A percentile compares a stretch with the other conserved stretches of the same genome.
Evolutionary conservation across 495 filamentous ascomycete genomes (phyloP).

Genomic region (Pseudevernia furfuracea): DNA sequence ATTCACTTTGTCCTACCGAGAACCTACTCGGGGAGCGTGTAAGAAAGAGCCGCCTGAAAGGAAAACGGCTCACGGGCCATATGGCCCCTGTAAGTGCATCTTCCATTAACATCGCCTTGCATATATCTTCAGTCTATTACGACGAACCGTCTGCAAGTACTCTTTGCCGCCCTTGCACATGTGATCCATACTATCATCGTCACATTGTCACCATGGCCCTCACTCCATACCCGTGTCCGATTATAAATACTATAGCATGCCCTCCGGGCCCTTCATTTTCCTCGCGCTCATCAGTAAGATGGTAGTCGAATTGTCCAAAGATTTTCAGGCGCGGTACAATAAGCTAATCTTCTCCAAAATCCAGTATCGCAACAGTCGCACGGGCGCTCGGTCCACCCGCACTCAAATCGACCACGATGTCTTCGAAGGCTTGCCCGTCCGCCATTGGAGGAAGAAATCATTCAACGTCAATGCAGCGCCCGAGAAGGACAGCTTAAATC

Average conservation of each 20-base stretch:
- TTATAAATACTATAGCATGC: background rate
- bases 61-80: background rate
- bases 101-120: slow-evolving; percentile 13
- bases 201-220: background rate
- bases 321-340: slow-evolving; percentile 9
- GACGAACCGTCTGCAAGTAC: slow-evolving; percentile 15
- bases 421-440: slow-evolving; percentile 87
- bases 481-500: slow-evolving; percentile 39
- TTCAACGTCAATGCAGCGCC: slow-evolving; percentile 62
- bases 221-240: background rate
- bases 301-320: slow-evolving; percentile 11
- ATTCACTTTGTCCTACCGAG: background rate
- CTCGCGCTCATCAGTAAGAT: background rate
- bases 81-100: slow-evolving; percentile 20
- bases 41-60: background rate
- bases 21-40: background rate
- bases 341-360: slow-evolving; percentile 12
- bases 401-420: slow-evolving; percentile 84
- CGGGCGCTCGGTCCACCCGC: slow-evolving; percentile 61
- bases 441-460: slow-evolving; percentile 74
- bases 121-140: slow-evolving; percentile 9
- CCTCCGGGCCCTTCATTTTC: background rate
- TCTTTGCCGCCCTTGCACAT: slow-evolving; percentile 12
- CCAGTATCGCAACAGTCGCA: slow-evolving; percentile 50
- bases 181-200: slow-evolving; percentile 4